A percentile compares a stretch with the other conserved stretches of the same genome.
phyloP scores from a whole-genome alignment of 305 asterid species.

The Fraxinus velutina region DNA sequence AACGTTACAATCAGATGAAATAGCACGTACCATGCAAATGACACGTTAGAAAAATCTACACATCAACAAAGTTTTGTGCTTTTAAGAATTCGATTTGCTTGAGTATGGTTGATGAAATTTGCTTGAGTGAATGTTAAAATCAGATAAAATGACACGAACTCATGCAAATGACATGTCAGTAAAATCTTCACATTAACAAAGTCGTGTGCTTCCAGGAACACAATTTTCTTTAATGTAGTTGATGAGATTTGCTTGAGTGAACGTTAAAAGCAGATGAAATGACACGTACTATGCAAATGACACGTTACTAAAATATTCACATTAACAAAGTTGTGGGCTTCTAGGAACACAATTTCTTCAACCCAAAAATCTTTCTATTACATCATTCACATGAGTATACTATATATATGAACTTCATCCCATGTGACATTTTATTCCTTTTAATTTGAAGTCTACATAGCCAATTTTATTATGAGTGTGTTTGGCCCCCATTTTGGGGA shows the following conservation, averaged over 20 bases:
- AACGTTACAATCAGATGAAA: not conserved
- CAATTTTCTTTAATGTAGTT: not conserved
- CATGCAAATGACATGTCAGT: not conserved
- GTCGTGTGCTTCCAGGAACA: not conserved
- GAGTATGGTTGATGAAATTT: not conserved
- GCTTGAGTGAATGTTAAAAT: not conserved
- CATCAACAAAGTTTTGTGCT: not conserved
- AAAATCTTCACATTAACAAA: no score
- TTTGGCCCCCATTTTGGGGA: no score
- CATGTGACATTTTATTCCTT: not conserved
- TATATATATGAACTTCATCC: not conserved
- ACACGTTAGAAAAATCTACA: not conserved
- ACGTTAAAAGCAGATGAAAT: not conserved
- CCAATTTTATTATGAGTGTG: not conserved
- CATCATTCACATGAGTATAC: not conserved
- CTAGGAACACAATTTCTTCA: not conserved
- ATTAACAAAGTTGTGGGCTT: not conserved
- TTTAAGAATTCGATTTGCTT: no score
- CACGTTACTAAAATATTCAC: not conserved
- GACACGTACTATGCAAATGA: not conserved
- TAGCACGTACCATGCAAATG: not conserved
- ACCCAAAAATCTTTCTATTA: not conserved
- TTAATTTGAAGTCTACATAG: not conserved
- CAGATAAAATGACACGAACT: not conserved
- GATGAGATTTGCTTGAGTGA: not conserved